Percentiles rank a stretch among this genome's conserved stretches.
phyloP scores from a whole-genome alignment of 352 stramenopile genomes.

The Plasmopara muralis region DNA sequence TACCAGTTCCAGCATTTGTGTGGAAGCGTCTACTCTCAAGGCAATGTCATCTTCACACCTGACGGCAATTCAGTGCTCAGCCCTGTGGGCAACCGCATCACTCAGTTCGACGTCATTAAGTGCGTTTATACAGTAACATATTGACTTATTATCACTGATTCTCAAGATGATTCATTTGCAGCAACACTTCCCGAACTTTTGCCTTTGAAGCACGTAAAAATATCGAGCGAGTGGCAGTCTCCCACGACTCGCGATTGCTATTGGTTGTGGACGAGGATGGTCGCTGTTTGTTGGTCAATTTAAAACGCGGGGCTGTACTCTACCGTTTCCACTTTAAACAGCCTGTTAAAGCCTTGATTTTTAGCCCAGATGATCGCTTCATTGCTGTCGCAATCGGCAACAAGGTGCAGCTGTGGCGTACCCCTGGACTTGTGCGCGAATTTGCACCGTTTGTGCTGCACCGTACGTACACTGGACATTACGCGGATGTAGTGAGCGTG shows the following conservation, averaged over 20 bases:
- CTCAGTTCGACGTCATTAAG: slow-evolving; percentile 92
- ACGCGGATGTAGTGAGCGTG: slow-evolving; percentile 82
- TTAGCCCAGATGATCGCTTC: slow-evolving; percentile 85
- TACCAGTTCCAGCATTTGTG: slow-evolving; percentile 92
- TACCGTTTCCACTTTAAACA: slow-evolving; percentile 95
- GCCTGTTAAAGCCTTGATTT: slow-evolving; percentile 74
- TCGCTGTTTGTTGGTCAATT: slow-evolving; percentile 86
- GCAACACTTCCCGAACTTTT: slow-evolving; percentile 85
- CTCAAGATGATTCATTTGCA: slow-evolving; percentile 20
- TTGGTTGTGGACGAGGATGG: slow-evolving; percentile 88
- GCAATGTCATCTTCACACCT: slow-evolving; percentile 90
- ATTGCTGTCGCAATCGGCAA: slow-evolving; percentile 87
- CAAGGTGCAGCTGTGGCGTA: slow-evolving; percentile 90
- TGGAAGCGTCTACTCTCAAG: slow-evolving; percentile 90
- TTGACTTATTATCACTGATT: not conserved
- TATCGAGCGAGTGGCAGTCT: slow-evolving; percentile 81
- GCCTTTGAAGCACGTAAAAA: slow-evolving; percentile 90
- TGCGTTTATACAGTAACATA: slow-evolving; percentile 30
- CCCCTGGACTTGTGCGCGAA: slow-evolving; percentile 77
- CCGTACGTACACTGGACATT: slow-evolving; percentile 83
- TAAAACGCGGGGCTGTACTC: slow-evolving; percentile 84
- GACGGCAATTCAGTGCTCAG: slow-evolving; percentile 90
- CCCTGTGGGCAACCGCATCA: slow-evolving; percentile 92
- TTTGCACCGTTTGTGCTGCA: slow-evolving; percentile 89
- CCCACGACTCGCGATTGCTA: slow-evolving; percentile 84